A percentile compares a stretch with the other conserved stretches of the same genome.
These are phyloP conservation scores for Fagus sylvatica DNA, from an alignment of 306 rosid species.

Conservation along the genomic window DNA sequence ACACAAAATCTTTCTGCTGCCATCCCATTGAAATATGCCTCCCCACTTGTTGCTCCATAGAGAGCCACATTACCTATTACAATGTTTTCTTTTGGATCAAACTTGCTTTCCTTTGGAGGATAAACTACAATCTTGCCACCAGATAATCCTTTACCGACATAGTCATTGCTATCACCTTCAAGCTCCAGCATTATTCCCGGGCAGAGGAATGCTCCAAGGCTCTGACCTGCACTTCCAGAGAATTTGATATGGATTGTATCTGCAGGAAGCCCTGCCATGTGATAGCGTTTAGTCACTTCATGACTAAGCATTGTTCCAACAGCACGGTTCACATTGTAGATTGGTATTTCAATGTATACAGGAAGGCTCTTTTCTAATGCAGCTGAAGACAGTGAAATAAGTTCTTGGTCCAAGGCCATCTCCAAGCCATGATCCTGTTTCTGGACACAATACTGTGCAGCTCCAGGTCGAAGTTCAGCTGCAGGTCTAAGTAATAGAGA, in stretches of 20 bases:
- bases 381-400: constrained; percentile 64
- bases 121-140: constrained; percentile 93
- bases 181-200: constrained; percentile 92
- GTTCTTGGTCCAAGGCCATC: constrained; percentile 85
- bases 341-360: constrained; percentile 78
- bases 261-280: constrained; percentile 81
- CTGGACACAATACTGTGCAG: constrained; percentile 90
- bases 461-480: constrained; percentile 87
- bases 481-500: constrained; percentile 91
- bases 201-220: constrained; percentile 99
- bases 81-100: constrained; percentile 91
- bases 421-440: constrained; percentile 96
- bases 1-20: constrained; percentile 99
- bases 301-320: constrained; percentile 99
- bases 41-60: constrained; percentile 91
- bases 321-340: constrained; percentile 80
- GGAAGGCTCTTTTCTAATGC: constrained; percentile 89
- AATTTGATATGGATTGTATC: constrained; percentile 87
- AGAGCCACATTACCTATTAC: constrained; percentile 95
- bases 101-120: constrained; percentile 81
- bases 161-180: constrained; percentile 98
- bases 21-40: constrained; percentile 99
- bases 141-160: constrained; percentile 94
- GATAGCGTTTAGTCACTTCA: constrained; percentile 86
- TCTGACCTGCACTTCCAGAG: constrained; percentile 94